phyloP scores from a whole-genome alignment of 129 eudicot genomes.

The Deinandra increscens region DNA sequence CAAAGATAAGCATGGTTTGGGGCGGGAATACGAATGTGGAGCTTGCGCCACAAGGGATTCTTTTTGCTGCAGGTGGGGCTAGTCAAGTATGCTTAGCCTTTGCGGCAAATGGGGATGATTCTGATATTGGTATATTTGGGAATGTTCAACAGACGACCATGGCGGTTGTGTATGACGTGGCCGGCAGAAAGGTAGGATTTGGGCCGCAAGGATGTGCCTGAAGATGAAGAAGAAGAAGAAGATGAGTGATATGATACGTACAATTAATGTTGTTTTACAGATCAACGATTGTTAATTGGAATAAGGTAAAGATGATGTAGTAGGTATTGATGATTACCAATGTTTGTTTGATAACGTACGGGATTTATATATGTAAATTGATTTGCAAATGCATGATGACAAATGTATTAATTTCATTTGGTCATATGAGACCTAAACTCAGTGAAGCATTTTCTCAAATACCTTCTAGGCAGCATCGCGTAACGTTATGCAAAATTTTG shows the following conservation, averaged over 20 bases:
- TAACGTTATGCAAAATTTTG: no score
- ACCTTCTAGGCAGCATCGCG: no score
- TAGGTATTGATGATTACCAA: constrained; percentile 21
- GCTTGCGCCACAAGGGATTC: constrained; percentile 33
- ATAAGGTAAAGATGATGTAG: constrained; percentile 33
- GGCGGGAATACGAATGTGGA: constrained; percentile 41
- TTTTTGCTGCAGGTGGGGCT: not conserved
- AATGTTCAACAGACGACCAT: constrained; percentile 55
- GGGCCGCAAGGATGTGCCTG: not conserved
- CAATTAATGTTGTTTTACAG: not conserved
- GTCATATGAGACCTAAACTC: no score
- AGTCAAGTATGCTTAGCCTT: constrained; percentile 60
- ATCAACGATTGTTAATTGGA: constrained; percentile 25
- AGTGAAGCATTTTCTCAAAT: no score
- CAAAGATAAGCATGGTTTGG: constrained; percentile 44
- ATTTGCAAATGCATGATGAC: no score
- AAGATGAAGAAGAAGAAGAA: not conserved
- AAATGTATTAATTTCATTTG: no score
- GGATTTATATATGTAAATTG: no score
- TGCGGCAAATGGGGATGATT: constrained; percentile 47
- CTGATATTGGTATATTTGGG: constrained; percentile 49
- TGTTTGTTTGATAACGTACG: no score
- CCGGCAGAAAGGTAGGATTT: constrained; percentile 10
- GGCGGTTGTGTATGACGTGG: constrained; percentile 19
- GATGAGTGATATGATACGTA: not conserved